phyloP scores from a whole-genome alignment of 345 rosid genomes.

The Hypericum perforatum region DNA sequence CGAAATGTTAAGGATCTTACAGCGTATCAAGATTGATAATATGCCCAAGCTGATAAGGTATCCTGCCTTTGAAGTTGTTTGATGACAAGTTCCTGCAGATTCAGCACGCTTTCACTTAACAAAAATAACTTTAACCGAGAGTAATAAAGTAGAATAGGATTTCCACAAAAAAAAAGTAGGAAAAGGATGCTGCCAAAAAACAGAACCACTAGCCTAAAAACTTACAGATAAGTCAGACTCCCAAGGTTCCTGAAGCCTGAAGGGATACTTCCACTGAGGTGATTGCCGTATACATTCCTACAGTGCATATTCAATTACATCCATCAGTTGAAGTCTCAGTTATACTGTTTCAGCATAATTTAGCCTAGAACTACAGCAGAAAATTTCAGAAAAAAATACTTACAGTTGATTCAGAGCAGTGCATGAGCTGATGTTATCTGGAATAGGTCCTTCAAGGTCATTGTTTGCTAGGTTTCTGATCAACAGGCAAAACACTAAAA shows the following conservation, averaged over 20 bases:
- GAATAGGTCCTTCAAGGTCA: constrained; percentile 72
- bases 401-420: constrained; percentile 89
- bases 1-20: constrained; percentile 26
- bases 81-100: constrained; percentile 58
- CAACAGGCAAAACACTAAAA: background rate
- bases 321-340: background rate
- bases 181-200: background rate
- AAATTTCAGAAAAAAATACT: constrained; percentile 2
- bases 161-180: background rate
- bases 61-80: constrained; percentile 62
- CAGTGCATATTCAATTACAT: background rate
- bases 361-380: background rate
- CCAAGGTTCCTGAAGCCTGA: constrained; percentile 55
- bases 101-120: background rate
- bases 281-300: constrained; percentile 88
- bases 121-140: background rate
- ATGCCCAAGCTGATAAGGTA: constrained; percentile 71
- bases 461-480: constrained; percentile 87
- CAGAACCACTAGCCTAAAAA: background rate
- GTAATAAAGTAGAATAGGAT: background rate
- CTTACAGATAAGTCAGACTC: constrained; percentile 92
- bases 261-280: constrained; percentile 66
- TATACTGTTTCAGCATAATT: background rate
- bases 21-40: constrained; percentile 79
- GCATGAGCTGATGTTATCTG: constrained; percentile 70